Conservation (phyloP, 2,329 filamentous ascomycete genomes). For the Pestalotiopsis fici region DNA sequence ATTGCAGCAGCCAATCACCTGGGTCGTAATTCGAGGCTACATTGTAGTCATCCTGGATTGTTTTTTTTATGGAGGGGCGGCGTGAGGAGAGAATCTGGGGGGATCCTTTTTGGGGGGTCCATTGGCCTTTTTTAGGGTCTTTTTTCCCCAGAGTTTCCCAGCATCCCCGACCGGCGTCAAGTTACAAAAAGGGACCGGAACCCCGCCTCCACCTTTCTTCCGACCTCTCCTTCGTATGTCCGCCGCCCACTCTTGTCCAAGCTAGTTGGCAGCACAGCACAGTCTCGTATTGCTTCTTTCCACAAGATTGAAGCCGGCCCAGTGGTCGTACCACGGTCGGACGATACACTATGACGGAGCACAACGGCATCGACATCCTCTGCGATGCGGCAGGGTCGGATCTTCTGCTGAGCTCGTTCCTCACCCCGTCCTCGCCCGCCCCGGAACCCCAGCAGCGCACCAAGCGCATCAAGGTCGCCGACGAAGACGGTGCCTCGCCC, state of each 20-base stretch:
- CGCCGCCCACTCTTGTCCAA: neutral
- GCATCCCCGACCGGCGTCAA: neutral
- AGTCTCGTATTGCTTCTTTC: neutral
- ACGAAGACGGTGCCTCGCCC: slow-evolving; percentile 11
- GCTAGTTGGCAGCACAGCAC: neutral
- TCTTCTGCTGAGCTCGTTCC: slow-evolving; percentile 14
- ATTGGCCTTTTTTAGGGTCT: neutral
- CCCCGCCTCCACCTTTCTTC: slow-evolving; percentile 4
- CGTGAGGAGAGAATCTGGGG: neutral
- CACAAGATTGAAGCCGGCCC: neutral
- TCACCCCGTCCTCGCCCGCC: neutral
- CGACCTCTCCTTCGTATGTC: neutral
- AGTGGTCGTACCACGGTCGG: neutral
- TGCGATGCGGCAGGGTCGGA: slow-evolving; percentile 27
- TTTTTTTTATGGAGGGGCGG: neutral
- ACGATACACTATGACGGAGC: slow-evolving; percentile 20
- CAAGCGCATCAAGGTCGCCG: slow-evolving; percentile 20
- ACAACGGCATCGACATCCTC: slow-evolving; percentile 28
- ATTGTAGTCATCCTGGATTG: neutral
- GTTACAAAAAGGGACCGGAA: neutral
- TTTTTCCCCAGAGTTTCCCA: neutral
- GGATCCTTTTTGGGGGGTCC: neutral
- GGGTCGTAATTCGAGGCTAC: neutral
- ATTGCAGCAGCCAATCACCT: neutral
- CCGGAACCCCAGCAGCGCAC: slow-evolving; percentile 6